Percentiles rank a stretch among this genome's conserved stretches.
phyloP scores from a whole-genome alignment of 1,139 yeast species.

The Magnusiomyces tetraspermus region DNA sequence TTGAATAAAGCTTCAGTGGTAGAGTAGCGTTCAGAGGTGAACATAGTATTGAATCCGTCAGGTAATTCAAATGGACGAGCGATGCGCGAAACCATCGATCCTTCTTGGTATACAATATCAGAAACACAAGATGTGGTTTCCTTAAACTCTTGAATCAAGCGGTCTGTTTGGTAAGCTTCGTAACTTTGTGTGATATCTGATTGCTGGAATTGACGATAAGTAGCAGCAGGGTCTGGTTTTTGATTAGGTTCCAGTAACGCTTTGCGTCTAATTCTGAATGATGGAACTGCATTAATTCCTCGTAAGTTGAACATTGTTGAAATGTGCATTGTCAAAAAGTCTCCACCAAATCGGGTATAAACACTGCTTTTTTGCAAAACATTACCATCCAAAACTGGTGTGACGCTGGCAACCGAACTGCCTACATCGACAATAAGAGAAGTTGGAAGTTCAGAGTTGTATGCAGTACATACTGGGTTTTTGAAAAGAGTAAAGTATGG shows the following conservation, averaged over 20 bases:
- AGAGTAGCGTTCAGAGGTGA: slow-evolving; percentile 58
- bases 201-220: slow-evolving; percentile 19
- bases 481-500: slow-evolving; percentile 83
- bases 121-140: slow-evolving; percentile 48
- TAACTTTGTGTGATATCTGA: slow-evolving; percentile 28
- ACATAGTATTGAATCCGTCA: slow-evolving; percentile 50
- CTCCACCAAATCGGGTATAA: slow-evolving; percentile 36
- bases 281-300: slow-evolving; percentile 27
- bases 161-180: slow-evolving; percentile 31
- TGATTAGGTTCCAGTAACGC: slow-evolving; percentile 30
- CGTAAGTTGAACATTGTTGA: slow-evolving; percentile 26
- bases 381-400: slow-evolving; percentile 86
- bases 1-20: slow-evolving; percentile 74
- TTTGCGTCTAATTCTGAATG: slow-evolving; percentile 29
- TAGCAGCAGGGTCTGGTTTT: slow-evolving; percentile 33
- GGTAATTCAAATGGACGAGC: slow-evolving; percentile 74
- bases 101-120: slow-evolving; percentile 36
- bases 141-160: slow-evolving; percentile 50
- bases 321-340: slow-evolving; percentile 34
- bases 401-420: slow-evolving; percentile 46
- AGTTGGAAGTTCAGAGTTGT: slow-evolving; percentile 30
- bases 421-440: slow-evolving; percentile 34
- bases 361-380: slow-evolving; percentile 29
- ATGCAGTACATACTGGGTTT: slow-evolving; percentile 77
- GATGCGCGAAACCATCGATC: slow-evolving; percentile 21